phyloP scores from a whole-genome alignment of 495 filamentous ascomycete species.

The Xylaria palmicola region DNA sequence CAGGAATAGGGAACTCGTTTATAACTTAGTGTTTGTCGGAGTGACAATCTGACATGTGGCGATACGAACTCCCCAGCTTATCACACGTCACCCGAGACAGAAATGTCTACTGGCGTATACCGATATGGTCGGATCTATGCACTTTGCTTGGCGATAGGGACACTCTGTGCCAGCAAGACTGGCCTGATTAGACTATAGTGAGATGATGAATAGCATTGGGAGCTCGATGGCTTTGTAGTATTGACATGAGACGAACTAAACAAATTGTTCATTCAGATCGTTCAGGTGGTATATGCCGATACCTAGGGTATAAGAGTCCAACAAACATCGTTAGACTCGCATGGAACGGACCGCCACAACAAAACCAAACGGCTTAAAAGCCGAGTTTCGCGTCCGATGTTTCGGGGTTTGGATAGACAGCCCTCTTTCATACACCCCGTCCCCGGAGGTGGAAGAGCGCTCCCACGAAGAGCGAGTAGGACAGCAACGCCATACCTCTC shows the following conservation, averaged over 20 bases:
- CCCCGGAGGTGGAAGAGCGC: background rate
- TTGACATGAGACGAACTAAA: background rate
- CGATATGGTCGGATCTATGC: background rate
- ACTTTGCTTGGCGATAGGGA: background rate
- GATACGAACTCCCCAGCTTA: no score
- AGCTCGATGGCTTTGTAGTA: background rate
- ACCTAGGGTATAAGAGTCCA: constrained; percentile 6
- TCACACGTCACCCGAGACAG: background rate
- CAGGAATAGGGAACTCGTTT: background rate
- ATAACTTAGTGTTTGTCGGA: no score
- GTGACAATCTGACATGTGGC: background rate
- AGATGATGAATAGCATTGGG: background rate
- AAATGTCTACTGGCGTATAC: background rate
- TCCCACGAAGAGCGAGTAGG: no score
- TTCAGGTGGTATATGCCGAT: background rate
- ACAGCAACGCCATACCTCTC: no score
- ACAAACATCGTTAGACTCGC: background rate
- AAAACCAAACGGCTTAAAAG: background rate
- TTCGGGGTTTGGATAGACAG: no score
- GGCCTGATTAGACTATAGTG: background rate
- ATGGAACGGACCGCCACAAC: background rate
- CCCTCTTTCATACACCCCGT: no score
- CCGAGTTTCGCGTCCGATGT: no score
- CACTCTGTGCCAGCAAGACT: background rate
- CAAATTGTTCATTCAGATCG: background rate